These are phyloP conservation scores for Conringia planisiliqua DNA, from an alignment of 345 rosid genomes.

Conservation along the genomic window DNA sequence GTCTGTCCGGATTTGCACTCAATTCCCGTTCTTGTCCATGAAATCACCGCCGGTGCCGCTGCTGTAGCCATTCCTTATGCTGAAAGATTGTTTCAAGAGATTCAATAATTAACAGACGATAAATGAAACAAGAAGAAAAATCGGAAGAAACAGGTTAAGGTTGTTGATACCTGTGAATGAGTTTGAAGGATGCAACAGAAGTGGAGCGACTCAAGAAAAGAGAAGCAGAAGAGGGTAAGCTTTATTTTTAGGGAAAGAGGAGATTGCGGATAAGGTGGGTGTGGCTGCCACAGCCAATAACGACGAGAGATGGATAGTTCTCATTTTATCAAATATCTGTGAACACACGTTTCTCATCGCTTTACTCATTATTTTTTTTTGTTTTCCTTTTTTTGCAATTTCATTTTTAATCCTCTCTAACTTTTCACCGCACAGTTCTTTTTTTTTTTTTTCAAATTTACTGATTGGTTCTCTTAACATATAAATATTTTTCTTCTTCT, in stretches of 20 bases:
- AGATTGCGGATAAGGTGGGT: constrained; percentile 40
- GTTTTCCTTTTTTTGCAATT: background rate
- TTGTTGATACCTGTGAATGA: constrained; percentile 17
- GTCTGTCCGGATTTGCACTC: constrained; percentile 18
- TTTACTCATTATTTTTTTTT: background rate
- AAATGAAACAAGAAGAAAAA: background rate
- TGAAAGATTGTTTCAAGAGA: background rate
- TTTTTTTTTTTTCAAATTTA: no score
- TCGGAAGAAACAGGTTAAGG: background rate
- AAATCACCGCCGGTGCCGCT: constrained; percentile 37
- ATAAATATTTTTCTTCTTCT: no score
- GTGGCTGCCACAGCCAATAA: constrained; percentile 32
- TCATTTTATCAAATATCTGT: constrained; percentile 8
- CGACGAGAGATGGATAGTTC: constrained; percentile 2
- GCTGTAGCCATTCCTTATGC: constrained; percentile 38
- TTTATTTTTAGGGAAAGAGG: constrained; percentile 10
- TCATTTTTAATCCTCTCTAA: background rate
- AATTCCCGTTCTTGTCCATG: constrained; percentile 13
- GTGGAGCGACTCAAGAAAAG: constrained; percentile 12
- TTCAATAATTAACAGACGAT: background rate
- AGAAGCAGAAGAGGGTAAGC: background rate
- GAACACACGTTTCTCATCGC: constrained; percentile 32
- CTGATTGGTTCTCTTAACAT: no score
- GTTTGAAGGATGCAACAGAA: constrained; percentile 13
- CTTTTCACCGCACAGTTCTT: background rate